Evolutionary conservation across 805 yeast species (phyloP), one percentile per base, ranked within the genome.

Genomic region (Hanseniaspora meyeri): DNA sequence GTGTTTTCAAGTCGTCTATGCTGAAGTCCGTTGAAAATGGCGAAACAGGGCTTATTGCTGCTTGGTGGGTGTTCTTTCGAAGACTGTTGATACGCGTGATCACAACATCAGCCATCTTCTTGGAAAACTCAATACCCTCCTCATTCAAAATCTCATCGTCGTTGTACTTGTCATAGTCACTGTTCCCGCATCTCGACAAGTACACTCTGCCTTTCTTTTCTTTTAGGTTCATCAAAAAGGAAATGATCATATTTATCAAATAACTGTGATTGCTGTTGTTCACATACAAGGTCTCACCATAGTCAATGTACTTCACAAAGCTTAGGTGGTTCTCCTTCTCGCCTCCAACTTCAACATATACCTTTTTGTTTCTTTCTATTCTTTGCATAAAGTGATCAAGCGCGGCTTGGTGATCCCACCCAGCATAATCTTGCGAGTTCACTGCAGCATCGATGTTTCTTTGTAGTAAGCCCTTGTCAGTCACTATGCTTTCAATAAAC

Each of bases 161-260:
- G 58, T 84, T 76, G 69, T 79, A 87, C 60, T 77, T 78, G 53
- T 73, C 75, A 27, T 68, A 62, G 50, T 67, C 69, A 51, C 75
- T 69, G 51, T 75, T 72, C 11, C 84, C 81, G 68, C 93, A 86
- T 59, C 95, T 74, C 0, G 97, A 96, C 72, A 93, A 89, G 68
- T 82, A 93, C n/a, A 93, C 87, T 32, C 90, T 81, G 0, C 97
- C 97, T 52, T 80, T 76, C 66, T 88, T 87, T 64, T 88, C 85
- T 62, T 91, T 79, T 12, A 93, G 77, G 71, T 93, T 93, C 88
- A 93, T 87, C 66, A 93, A 74, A 68, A 87, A 93, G 68, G 87
- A 88, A 29, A 93, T 89, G 51, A 93, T 93, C 65, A 93, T 85
- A 66, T 91, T 88, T 59, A 88, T 82, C 67, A 93, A 75, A 68